Evolutionary conservation across 139 green algal genomes (phyloP), one percentile per base, ranked within the genome.

Genomic region (Chlorella sp.): DNA sequence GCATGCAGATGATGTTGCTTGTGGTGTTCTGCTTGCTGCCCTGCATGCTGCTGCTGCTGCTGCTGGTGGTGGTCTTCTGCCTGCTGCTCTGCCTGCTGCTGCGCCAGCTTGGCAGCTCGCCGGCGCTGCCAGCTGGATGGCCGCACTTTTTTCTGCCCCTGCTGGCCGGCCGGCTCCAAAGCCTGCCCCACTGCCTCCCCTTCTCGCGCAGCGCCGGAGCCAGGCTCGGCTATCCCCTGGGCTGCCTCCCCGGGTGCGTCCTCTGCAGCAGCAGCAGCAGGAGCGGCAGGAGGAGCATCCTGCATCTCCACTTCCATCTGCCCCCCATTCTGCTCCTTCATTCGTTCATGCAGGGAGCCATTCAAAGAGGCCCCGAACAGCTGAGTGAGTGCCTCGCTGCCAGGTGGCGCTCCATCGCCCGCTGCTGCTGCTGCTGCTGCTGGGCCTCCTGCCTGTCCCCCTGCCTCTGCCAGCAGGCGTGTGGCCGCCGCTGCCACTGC

Each of bases 51-150:
- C 79, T 84, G 42, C 86, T 76, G 57, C 73, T 53, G n/a, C 34
- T n/a, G 30, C 30, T 7, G 18, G 0, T 84, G 40, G 0, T 60
- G 3, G 3, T 57, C 5, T 3, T 21, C n/a, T n/a, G 37, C 34
- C 81, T 81, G 85, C 81, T 86, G 81, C 48, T 75, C 4, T 40
- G 80, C 37, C 73, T 82, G 66, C 88, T 80, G 64, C 83, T 61
- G 30, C 2, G 36, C 53, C 39, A 53, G 48, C 60, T 73, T 42
- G 19, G 89, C 89, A 39, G 87, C 90, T 28, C 82, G 93, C 28
- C 86, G 88, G 18, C 92, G 93, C 69, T 91, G 89, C 94, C 94
- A 96, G 84, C 94, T 96, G 71, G 92, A 94, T 9, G 83, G 86
- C 28, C 94, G 83, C 18, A 53, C 21, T 30, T 9, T 12, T 34